A percentile compares a stretch with the other conserved stretches of the same genome.
phyloP scores from a whole-genome alignment of 257 asterid species.

The Nicotiana attenuata region DNA sequence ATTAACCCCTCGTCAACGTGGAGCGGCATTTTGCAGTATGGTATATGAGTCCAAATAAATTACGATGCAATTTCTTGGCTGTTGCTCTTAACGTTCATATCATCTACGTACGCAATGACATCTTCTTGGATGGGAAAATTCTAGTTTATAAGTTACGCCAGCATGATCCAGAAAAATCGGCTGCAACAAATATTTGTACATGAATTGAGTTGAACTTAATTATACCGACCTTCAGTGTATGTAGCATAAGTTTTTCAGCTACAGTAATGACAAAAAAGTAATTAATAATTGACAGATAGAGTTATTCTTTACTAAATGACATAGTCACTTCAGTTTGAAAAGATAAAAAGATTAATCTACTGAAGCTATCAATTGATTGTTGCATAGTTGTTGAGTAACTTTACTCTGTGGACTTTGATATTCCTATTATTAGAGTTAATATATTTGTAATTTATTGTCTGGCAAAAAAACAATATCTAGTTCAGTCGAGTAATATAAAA shows the following conservation, averaged over 20 bases:
- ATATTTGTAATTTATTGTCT: no score
- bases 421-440: no score
- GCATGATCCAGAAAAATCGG: neutral
- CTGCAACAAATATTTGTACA: no score
- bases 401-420: no score
- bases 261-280: neutral
- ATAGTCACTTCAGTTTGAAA: neutral
- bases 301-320: neutral
- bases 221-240: neutral
- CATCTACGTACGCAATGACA: neutral
- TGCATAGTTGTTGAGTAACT: no score
- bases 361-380: neutral
- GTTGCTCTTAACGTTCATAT: no score
- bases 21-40: no score
- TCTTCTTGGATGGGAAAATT: neutral
- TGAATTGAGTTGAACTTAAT: neutral
- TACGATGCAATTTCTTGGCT: neutral
- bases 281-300: no score
- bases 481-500: no score
- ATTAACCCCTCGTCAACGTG: no score
- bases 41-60: no score
- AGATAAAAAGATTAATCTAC: neutral
- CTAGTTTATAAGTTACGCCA: neutral
- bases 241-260: neutral
- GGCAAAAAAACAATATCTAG: no score